phyloP scores from a whole-genome alignment of 768 basidiomycete genomes.

The Rubroboletus satanas region DNA sequence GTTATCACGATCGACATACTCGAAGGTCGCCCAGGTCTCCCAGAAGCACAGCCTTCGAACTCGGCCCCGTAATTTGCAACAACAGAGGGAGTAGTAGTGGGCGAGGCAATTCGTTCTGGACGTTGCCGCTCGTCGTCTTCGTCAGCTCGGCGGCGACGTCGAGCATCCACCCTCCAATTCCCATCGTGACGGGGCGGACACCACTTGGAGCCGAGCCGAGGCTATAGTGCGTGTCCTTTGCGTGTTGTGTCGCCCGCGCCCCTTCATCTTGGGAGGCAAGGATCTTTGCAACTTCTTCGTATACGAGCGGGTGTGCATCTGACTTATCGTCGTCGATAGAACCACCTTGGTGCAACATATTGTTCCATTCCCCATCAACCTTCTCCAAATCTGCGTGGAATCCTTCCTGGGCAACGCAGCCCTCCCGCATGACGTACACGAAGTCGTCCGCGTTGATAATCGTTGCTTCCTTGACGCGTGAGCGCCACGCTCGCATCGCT shows the following conservation, averaged over 20 bases:
- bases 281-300: slow-evolving; percentile 43
- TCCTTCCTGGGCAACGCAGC: slow-evolving; percentile 81
- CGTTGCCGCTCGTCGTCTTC: slow-evolving; percentile 16
- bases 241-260: slow-evolving; percentile 22
- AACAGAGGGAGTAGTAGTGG: slow-evolving; percentile 15
- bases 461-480: slow-evolving; percentile 57
- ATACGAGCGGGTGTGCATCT: slow-evolving; percentile 26
- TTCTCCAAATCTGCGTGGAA: slow-evolving; percentile 76
- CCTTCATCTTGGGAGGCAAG: slow-evolving; percentile 45
- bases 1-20: slow-evolving; percentile 40
- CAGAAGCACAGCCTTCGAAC: slow-evolving; percentile 21
- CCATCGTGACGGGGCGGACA: slow-evolving; percentile 50
- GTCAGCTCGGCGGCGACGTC: slow-evolving; percentile 71
- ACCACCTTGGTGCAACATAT: slow-evolving; percentile 67
- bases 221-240: slow-evolving; percentile 40
- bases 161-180: slow-evolving; percentile 79
- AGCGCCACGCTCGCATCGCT: slow-evolving; percentile 59
- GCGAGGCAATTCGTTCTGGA: slow-evolving; percentile 9
- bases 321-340: slow-evolving; percentile 40
- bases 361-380: slow-evolving; percentile 60
- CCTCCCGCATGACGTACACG: slow-evolving; percentile 86
- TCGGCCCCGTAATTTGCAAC: slow-evolving; percentile 21
- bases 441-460: slow-evolving; percentile 64
- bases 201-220: slow-evolving; percentile 32
- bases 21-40: slow-evolving; percentile 21